These are phyloP conservation scores for Emmonsiellopsis sp. DNA, from an alignment of 2,329 filamentous ascomycete species.

Conservation along the genomic window DNA sequence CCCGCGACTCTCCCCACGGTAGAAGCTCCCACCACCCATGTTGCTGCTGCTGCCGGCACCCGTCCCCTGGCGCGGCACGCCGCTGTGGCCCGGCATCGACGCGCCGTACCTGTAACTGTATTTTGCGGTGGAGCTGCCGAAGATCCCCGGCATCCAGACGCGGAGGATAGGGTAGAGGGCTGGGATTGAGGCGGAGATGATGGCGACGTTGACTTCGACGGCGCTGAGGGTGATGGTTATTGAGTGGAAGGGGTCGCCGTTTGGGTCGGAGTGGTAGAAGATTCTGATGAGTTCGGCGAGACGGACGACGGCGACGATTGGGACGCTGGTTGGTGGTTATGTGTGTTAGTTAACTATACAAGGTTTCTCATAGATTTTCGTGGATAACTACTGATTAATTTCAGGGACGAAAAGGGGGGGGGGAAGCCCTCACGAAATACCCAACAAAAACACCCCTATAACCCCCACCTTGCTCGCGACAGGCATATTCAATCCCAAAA, in stretches of 20 bases:
- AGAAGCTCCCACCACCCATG: too few relatives aligned
- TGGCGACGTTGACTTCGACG: not conserved
- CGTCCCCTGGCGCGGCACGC: too few relatives aligned
- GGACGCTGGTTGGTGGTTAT: not conserved
- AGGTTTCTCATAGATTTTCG: constrained; percentile 11
- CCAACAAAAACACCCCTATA: not conserved
- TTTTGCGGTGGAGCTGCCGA: not conserved
- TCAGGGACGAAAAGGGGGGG: not conserved
- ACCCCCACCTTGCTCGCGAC: not conserved
- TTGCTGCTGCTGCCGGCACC: too few relatives aligned
- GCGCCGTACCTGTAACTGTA: not conserved
- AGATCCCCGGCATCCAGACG: not conserved
- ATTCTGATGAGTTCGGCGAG: not conserved
- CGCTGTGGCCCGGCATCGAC: not conserved
- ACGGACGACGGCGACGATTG: not conserved
- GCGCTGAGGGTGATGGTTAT: not conserved
- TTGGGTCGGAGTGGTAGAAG: not conserved
- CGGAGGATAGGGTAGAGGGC: not conserved
- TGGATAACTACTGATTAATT: not conserved
- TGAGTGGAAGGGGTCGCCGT: not conserved
- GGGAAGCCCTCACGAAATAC: not conserved
- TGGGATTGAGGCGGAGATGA: not conserved
- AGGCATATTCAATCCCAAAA: constrained; percentile 23
- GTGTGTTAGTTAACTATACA: not conserved
- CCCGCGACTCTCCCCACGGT: too few relatives aligned